These are phyloP conservation scores for Sechiopsis laciniata DNA, from an alignment of 306 rosid genomes.

Conservation along the genomic window DNA sequence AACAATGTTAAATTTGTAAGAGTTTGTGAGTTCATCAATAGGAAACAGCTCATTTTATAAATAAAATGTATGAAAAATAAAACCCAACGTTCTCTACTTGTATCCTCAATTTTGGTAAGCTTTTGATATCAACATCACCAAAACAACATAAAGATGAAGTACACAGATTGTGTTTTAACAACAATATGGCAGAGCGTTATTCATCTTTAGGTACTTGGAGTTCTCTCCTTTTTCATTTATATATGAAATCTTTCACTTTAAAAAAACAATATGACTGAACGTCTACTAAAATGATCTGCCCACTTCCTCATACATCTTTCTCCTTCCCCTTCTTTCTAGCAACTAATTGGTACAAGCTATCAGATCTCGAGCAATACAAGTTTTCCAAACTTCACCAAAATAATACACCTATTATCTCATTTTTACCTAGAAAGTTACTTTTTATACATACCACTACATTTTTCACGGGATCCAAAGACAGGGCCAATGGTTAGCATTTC, in stretches of 20 bases:
- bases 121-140: neutral
- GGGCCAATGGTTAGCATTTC: neutral
- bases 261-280: too few species aligned
- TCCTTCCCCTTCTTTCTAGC: neutral
- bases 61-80: neutral
- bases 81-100: neutral
- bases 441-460: neutral
- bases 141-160: neutral
- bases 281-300: neutral
- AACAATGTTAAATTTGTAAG: slow-evolving; percentile 25
- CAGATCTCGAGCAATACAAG: neutral
- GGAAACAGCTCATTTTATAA: neutral
- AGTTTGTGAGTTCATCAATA: slow-evolving; percentile 26
- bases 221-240: too few species aligned
- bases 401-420: neutral
- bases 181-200: neutral
- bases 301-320: too few species aligned
- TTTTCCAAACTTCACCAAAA: neutral
- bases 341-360: neutral
- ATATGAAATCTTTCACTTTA: too few species aligned
- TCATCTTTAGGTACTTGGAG: too few species aligned
- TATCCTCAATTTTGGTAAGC: neutral
- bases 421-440: neutral
- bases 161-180: neutral
- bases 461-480: neutral